Percentiles rank a stretch among this genome's conserved stretches.
Evolutionary conservation across 768 basidiomycete species (phyloP).

Genomic region (Rhodotorula toruloides): DNA sequence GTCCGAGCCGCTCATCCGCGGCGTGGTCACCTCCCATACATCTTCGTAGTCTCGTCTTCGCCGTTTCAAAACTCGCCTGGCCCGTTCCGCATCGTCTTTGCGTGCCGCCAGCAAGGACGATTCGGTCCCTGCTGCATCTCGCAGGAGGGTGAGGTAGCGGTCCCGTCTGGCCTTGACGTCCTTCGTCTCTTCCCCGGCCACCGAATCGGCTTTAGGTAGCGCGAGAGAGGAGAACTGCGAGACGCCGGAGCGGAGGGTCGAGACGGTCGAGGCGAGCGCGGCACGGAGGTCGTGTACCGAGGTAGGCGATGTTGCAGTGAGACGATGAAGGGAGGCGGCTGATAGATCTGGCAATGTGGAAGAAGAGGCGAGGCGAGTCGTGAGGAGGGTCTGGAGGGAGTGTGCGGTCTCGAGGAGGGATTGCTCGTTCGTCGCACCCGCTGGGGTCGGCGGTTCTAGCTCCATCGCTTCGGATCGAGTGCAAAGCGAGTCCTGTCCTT

Average conservation of each 20-base stretch:
- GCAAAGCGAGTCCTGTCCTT: too few relatives aligned
- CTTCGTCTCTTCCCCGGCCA: neutral
- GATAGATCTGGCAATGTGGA: neutral
- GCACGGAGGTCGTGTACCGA: constrained; percentile 3
- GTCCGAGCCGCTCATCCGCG: neutral
- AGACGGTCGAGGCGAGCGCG: neutral
- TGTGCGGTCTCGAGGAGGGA: constrained; percentile 10
- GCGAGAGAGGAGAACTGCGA: constrained; percentile 1
- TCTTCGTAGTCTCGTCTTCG: too few relatives aligned
- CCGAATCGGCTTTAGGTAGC: neutral
- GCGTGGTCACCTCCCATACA: neutral
- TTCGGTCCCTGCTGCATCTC: constrained; percentile 3
- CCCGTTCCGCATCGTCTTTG: neutral
- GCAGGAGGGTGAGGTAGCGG: constrained; percentile 11
- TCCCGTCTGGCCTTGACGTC: neutral
- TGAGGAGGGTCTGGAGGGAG: neutral
- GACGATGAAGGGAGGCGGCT: neutral
- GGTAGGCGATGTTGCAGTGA: neutral
- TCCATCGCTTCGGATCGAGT: neutral
- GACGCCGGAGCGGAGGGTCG: constrained; percentile 4
- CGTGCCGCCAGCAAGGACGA: neutral
- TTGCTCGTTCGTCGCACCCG: too few relatives aligned
- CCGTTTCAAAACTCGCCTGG: too few relatives aligned
- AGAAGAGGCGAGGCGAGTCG: neutral
- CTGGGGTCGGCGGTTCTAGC: neutral